Conservation (phyloP, 2,329 filamentous ascomycete genomes). For the Balansia obtecta region DNA sequence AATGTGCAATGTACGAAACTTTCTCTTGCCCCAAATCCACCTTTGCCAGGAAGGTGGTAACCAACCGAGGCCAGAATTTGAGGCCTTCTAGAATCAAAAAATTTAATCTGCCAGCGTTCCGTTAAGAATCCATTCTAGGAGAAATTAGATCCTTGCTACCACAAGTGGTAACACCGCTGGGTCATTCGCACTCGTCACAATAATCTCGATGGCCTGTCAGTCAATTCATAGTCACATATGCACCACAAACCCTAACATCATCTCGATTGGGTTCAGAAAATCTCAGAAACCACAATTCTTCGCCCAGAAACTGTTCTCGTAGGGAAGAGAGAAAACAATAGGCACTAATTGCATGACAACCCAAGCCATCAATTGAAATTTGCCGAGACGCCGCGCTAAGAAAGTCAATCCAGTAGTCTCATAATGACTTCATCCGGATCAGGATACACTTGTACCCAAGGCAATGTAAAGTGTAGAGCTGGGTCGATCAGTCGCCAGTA, state of each 20-base stretch:
- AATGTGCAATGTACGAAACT: slow-evolving; percentile 23
- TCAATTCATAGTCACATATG: not conserved
- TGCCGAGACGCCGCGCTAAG: slow-evolving; percentile 25
- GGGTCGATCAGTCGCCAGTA: slow-evolving; percentile 35
- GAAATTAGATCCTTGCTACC: slow-evolving; percentile 60
- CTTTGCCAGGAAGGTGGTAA: slow-evolving; percentile 14
- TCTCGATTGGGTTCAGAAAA: not conserved
- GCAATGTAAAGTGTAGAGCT: not conserved
- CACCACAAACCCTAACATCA: not conserved
- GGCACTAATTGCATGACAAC: not conserved
- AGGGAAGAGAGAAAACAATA: not conserved
- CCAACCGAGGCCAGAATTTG: slow-evolving; percentile 14
- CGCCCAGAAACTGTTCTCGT: not conserved
- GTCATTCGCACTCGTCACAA: slow-evolving; percentile 7
- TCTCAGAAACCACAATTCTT: not conserved
- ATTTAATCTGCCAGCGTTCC: slow-evolving; percentile 63
- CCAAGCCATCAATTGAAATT: slow-evolving; percentile 2
- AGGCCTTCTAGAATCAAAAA: slow-evolving; percentile 27
- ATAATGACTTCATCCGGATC: not conserved
- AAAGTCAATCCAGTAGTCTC: not conserved
- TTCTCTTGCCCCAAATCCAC: slow-evolving; percentile 30
- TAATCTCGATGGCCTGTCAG: not conserved
- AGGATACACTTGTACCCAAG: slow-evolving; percentile 3
- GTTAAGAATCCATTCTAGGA: slow-evolving; percentile 62
- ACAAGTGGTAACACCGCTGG: slow-evolving; percentile 65